Evolutionary conservation across 148 eudicot species (phyloP).

Genomic region (Chenopodium formosanum): DNA sequence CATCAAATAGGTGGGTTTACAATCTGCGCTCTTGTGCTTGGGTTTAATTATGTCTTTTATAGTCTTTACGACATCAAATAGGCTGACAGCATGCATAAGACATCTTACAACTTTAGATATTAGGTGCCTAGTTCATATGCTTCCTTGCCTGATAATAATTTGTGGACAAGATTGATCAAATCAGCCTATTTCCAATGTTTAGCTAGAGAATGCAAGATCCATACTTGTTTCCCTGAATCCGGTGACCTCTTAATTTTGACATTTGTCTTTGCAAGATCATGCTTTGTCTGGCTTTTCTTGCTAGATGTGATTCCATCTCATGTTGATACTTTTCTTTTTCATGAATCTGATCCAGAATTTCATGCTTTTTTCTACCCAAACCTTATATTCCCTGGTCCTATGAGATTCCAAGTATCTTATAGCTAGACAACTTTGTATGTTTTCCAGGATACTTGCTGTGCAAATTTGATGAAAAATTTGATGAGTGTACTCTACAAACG

Average conservation of each 20-base stretch:
- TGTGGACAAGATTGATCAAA: constrained; percentile 3
- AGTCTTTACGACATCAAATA: neutral
- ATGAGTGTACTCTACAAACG: constrained; percentile 52
- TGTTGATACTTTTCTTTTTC: constrained; percentile 6
- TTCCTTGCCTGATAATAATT: neutral
- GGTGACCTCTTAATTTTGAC: neutral
- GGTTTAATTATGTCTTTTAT: constrained; percentile 2
- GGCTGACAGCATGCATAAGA: neutral
- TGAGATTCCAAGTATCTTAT: neutral
- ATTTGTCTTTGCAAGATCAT: neutral
- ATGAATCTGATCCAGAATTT: constrained; percentile 10
- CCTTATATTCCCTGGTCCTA: neutral
- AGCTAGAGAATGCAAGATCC: neutral
- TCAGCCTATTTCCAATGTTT: neutral
- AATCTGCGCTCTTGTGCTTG: neutral
- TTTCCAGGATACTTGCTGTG: constrained; percentile 83
- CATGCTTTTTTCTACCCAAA: neutral
- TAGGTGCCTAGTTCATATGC: constrained; percentile 5
- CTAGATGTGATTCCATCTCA: neutral
- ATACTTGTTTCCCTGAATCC: neutral
- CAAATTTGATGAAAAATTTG: constrained; percentile 71
- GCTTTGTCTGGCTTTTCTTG: neutral
- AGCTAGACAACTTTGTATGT: constrained; percentile 4
- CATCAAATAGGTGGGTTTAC: constrained; percentile 80
- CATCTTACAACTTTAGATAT: neutral